These are phyloP conservation scores for Haplosporangium gracile DNA, from an alignment of 192 early-diverging fungal genomes.

Conservation along the genomic window DNA sequence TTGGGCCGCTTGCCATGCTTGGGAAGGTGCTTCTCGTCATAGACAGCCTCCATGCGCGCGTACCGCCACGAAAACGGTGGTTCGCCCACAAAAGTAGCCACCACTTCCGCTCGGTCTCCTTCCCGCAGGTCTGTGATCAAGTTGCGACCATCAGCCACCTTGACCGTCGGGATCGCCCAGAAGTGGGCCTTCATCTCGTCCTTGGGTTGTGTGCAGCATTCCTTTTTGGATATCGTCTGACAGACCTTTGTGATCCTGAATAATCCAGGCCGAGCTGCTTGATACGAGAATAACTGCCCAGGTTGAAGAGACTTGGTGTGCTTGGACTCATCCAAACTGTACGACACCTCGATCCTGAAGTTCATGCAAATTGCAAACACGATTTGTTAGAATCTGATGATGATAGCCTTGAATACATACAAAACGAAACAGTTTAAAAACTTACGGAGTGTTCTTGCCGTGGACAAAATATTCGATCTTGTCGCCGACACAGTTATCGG, in stretches of 20 bases:
- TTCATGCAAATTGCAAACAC: background rate
- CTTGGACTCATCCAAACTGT: slow-evolving; percentile 32
- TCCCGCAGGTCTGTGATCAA: slow-evolving; percentile 41
- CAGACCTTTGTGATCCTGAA: slow-evolving; percentile 38
- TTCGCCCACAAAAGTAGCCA: slow-evolving; percentile 40
- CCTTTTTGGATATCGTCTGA: slow-evolving; percentile 37
- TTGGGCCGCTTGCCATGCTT: slow-evolving; percentile 21
- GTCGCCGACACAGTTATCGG: slow-evolving; percentile 43
- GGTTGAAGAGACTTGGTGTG: slow-evolving; percentile 18
- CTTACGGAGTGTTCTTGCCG: slow-evolving; percentile 36
- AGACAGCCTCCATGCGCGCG: slow-evolving; percentile 31
- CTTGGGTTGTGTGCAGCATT: slow-evolving; percentile 40
- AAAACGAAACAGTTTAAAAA: background rate
- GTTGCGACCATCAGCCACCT: slow-evolving; percentile 27
- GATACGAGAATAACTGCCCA: slow-evolving; percentile 21
- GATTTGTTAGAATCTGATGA: background rate
- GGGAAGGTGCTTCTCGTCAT: slow-evolving; percentile 28
- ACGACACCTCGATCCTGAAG: slow-evolving; percentile 42
- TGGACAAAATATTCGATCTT: slow-evolving; percentile 42
- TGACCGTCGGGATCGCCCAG: slow-evolving; percentile 45
- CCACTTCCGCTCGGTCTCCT: slow-evolving; percentile 35
- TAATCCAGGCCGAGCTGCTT: slow-evolving; percentile 25
- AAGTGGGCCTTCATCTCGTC: slow-evolving; percentile 25
- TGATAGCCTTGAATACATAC: background rate
- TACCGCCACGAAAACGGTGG: slow-evolving; percentile 44